Evolutionary conservation across 2,329 filamentous ascomycete genomes (phyloP), one percentile per base, ranked within the genome.

Genomic region (Apiospora koreana): DNA sequence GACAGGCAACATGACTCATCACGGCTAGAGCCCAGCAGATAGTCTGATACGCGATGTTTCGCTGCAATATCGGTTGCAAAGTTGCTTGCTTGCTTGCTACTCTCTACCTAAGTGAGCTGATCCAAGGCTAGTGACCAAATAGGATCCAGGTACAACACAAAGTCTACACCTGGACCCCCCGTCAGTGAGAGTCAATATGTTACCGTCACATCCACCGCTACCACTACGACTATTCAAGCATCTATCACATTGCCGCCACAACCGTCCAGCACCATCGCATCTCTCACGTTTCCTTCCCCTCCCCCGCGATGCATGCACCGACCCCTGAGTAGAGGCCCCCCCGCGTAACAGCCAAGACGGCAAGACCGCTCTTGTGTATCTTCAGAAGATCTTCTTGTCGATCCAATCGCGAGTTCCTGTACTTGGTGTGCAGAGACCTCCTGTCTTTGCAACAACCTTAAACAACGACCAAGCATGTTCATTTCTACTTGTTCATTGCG

Each of bases 1-100:
- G 50, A 14, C 54, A 62, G 54, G 31, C 31, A 62, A 62, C 54
- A 62, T 62, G 54, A 62, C 54, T 62, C 54, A 62, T 31, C 31
- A 38, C 54, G 21, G 31, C 9, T 31, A 62, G 31, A 12, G 5
- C 10, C n/a, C 8, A n/a, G 9, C 10, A 4, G 18, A 38, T 62
- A 62, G 31, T 62, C 28, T 62, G 54, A 10, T n/a, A 18, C 54
- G 31, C 54, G 54, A 62, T 62, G 54, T 62, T n/a, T 62, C 54
- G 54, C 10, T 38, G 54, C 31, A 31, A 62, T 62, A 9, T n/a
- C 9, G 18, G 3, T 23, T n/a, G 28, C 54, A 31, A 18, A 58
- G 16, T 21, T n/a, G 9, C 18, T n/a, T n/a, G n/a, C n/a, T n/a
- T n/a, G n/a, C n/a, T n/a, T n/a, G n/a, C n/a, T n/a, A n/a, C n/a